Conservation (phyloP, 306 rosid genomes). For the Dalbergia oliveri region DNA sequence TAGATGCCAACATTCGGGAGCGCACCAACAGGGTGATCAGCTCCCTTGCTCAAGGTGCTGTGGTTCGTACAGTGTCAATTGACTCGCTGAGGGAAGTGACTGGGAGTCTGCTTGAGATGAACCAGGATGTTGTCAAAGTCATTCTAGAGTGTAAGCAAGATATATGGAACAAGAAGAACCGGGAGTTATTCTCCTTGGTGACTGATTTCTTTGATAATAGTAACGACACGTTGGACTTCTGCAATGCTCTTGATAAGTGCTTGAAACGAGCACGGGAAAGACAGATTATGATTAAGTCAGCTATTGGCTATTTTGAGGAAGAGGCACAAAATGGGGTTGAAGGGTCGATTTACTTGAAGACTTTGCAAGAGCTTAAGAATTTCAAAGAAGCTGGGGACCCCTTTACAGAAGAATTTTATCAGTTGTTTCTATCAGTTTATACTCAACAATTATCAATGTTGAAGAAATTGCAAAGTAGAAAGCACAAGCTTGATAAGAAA, state of each 20-base stretch:
- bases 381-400: conserved; percentile 84
- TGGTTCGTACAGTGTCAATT: conserved; percentile 68
- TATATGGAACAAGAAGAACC: conserved; percentile 70
- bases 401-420: conserved; percentile 73
- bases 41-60: conserved; percentile 70
- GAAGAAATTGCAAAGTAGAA: conserved; percentile 57
- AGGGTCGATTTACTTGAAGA: conserved; percentile 63
- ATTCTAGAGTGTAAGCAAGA: conserved; percentile 75
- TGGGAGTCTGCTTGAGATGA: conserved; percentile 76
- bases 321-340: conserved; percentile 62
- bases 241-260: conserved; percentile 75
- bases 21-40: conserved; percentile 71
- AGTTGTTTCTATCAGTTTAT: conserved; percentile 64
- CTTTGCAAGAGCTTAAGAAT: conserved; percentile 69
- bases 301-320: conserved; percentile 65
- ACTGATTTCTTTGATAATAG: conserved; percentile 78
- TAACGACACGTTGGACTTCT: conserved; percentile 69
- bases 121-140: conserved; percentile 74
- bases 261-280: conserved; percentile 63
- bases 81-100: conserved; percentile 76
- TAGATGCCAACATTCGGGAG: conserved; percentile 72
- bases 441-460: conserved; percentile 63
- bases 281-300: conserved; percentile 69
- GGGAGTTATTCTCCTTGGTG: conserved; percentile 63
- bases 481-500: conserved; percentile 84